These are phyloP conservation scores for Amborella trichopoda DNA, from an alignment of 164 flowering plant genomes.

Conservation along the genomic window DNA sequence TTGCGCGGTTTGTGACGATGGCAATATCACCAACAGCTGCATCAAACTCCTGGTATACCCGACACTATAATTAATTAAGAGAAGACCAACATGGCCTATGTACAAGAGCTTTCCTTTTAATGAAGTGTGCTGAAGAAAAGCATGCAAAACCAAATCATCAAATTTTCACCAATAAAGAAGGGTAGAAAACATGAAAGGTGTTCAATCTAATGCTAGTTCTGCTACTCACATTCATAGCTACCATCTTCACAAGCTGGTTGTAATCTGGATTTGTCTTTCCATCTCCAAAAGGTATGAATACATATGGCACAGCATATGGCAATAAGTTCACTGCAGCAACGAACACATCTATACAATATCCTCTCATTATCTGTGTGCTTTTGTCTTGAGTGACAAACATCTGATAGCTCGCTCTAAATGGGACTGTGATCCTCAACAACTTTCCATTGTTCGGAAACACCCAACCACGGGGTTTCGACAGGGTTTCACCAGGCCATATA, in stretches of 20 bases:
- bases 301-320: constrained; percentile 70
- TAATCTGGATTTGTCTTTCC: constrained; percentile 60
- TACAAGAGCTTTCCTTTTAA: no score
- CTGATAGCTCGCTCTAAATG: constrained; percentile 37
- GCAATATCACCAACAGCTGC: constrained; percentile 79
- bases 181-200: no score
- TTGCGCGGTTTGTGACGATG: constrained; percentile 55
- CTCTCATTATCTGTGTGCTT: constrained; percentile 36
- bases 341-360: constrained; percentile 88
- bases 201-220: no score
- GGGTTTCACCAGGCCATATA: constrained; percentile 65
- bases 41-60: constrained; percentile 41
- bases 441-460: constrained; percentile 58
- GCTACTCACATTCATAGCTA: constrained; percentile 58
- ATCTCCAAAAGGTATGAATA: constrained; percentile 60
- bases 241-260: constrained; percentile 43
- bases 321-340: constrained; percentile 59
- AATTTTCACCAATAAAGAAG: no score
- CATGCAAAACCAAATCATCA: no score
- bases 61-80: constrained; percentile 2
- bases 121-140: neutral
- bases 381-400: constrained; percentile 49
- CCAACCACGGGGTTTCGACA: constrained; percentile 66
- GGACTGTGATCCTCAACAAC: constrained; percentile 51
- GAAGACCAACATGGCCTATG: neutral